A percentile compares a stretch with the other conserved stretches of the same genome.
Conservation (phyloP, 345 rosid genomes). For the Hirschfeldia incana region DNA sequence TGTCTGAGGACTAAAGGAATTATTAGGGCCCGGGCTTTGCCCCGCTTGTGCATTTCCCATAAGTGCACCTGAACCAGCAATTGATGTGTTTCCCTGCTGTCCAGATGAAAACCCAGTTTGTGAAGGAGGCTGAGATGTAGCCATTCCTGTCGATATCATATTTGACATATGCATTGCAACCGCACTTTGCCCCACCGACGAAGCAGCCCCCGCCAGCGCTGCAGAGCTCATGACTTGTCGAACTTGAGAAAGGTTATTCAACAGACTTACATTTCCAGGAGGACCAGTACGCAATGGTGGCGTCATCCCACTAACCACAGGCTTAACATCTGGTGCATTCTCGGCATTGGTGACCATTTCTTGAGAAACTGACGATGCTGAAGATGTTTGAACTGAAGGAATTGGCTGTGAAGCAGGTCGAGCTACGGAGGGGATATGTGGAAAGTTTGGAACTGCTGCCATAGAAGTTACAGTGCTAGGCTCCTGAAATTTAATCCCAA, state of each 20-base stretch:
- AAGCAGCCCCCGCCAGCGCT: slow-evolving; percentile 81
- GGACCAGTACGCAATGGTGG: slow-evolving; percentile 70
- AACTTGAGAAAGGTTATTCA: slow-evolving; percentile 90
- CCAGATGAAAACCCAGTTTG: slow-evolving; percentile 79
- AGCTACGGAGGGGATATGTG: slow-evolving; percentile 63
- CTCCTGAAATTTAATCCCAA: slow-evolving; percentile 52
- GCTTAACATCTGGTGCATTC: slow-evolving; percentile 72
- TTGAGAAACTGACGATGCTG: slow-evolving; percentile 76
- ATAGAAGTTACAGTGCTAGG: slow-evolving; percentile 79
- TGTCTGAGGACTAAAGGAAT: slow-evolving; percentile 47
- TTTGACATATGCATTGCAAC: slow-evolving; percentile 94
- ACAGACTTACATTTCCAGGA: slow-evolving; percentile 78
- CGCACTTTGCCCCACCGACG: slow-evolving; percentile 79
- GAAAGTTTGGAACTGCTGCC: slow-evolving; percentile 61
- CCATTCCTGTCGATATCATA: slow-evolving; percentile 94
- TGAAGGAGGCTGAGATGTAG: slow-evolving; percentile 72
- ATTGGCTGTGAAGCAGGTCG: slow-evolving; percentile 77
- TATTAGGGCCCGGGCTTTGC: slow-evolving; percentile 57
- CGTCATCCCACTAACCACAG: slow-evolving; percentile 66
- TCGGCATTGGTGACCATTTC: slow-evolving; percentile 65
- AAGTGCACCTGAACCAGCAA: slow-evolving; percentile 66
- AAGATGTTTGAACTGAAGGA: slow-evolving; percentile 77
- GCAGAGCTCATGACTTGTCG: slow-evolving; percentile 87
- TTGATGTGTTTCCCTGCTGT: slow-evolving; percentile 67
- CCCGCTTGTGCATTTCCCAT: slow-evolving; percentile 66